Conservation (phyloP, 495 filamentous ascomycete genomes). For the Penicillium crystallinum region DNA sequence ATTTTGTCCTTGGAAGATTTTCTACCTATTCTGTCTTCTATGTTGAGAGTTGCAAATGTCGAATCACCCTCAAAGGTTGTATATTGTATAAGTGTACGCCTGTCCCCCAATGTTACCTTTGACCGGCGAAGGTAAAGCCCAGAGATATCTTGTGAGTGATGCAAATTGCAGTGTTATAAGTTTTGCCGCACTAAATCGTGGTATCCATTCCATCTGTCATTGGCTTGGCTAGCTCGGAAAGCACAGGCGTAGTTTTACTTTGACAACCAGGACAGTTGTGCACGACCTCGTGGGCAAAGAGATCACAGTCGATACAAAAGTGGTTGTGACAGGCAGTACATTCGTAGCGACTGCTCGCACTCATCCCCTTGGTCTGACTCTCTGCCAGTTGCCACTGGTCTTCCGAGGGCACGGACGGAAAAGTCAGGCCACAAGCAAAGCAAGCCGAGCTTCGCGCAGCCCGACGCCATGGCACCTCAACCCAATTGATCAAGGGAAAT, state of each 20-base stretch:
- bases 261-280: slow-evolving; percentile 97
- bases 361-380: slow-evolving; percentile 55
- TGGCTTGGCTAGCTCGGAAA: background rate
- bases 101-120: background rate
- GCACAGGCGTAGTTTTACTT: slow-evolving; percentile 38
- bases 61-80: no score
- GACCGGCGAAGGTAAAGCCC: background rate
- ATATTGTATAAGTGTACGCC: background rate
- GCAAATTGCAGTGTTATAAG: slow-evolving; percentile 15
- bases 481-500: slow-evolving; percentile 87
- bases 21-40: background rate
- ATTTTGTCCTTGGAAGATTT: no score
- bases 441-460: slow-evolving; percentile 46
- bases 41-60: background rate
- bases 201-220: slow-evolving; percentile 31
- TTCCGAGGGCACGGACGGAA: slow-evolving; percentile 43
- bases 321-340: slow-evolving; percentile 79
- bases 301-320: slow-evolving; percentile 97
- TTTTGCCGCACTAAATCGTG: slow-evolving; percentile 10
- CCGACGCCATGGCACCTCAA: slow-evolving; percentile 77
- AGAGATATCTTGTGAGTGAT: slow-evolving; percentile 6
- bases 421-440: slow-evolving; percentile 48
- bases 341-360: slow-evolving; percentile 81
- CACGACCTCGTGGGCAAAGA: slow-evolving; percentile 86
- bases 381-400: slow-evolving; percentile 34